A percentile compares a stretch with the other conserved stretches of the same genome.
Conservation (phyloP, 2,329 filamentous ascomycete genomes). For the Exophiala sp. region DNA sequence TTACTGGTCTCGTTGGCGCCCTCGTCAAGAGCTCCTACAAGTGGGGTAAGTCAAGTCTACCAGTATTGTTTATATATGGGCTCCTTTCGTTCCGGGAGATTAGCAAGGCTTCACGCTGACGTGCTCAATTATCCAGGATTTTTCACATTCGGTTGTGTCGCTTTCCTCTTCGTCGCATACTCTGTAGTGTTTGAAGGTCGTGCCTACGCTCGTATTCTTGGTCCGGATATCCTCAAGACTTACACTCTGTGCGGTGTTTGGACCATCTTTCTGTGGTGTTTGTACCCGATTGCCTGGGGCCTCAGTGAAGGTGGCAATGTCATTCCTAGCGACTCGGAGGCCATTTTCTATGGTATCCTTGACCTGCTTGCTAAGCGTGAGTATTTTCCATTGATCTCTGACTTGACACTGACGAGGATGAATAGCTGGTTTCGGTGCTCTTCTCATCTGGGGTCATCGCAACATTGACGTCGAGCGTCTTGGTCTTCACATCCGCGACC, state of each 20-base stretch:
- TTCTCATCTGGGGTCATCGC: constrained; percentile 62
- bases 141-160: constrained; percentile 54
- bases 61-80: not conserved
- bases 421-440: constrained; percentile 48
- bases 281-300: constrained; percentile 65
- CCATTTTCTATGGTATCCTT: constrained; percentile 65
- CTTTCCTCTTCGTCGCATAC: constrained; percentile 60
- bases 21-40: constrained; percentile 62
- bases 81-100: too few species aligned
- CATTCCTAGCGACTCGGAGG: constrained; percentile 63
- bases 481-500: constrained; percentile 24
- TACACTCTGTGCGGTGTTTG: constrained; percentile 57
- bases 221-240: constrained; percentile 50
- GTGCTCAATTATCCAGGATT: constrained; percentile 40
- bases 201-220: constrained; percentile 54
- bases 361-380: constrained; percentile 40
- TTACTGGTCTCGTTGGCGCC: constrained; percentile 64
- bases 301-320: constrained; percentile 62
- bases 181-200: constrained; percentile 56
- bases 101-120: not conserved
- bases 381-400: not conserved
- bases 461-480: constrained; percentile 58
- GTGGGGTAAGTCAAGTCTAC: constrained; percentile 45
- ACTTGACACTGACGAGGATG: not conserved
- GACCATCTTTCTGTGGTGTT: constrained; percentile 60